Evolutionary conservation across 108 stramenopile genomes (phyloP), one percentile per base, ranked within the genome.

Genomic region (Stephanodiscus minutulus): DNA sequence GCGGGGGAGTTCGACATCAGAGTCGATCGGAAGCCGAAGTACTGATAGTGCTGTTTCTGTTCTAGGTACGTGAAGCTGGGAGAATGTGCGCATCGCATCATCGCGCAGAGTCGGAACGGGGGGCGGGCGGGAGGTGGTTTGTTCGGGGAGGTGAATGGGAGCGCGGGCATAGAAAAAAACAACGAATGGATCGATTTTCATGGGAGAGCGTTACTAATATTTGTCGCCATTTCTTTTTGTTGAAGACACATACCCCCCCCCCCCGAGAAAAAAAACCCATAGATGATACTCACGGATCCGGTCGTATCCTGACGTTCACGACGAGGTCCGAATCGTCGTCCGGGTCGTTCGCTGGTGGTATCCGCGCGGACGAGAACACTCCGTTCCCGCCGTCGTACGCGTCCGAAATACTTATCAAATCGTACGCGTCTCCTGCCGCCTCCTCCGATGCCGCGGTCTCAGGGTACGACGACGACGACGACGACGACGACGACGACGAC

Each of bases 371-470:
- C 1, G 69, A 71, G 46, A 86, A 84, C 54, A 86, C 78, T 43
- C 86, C 85, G 79, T 92, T 92, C 9, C 88, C 91, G 35, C 87
- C 84, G 69, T 92, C 91, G 68, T 85, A 90, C 7, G 85, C 43
- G 58, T 87, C 85, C 9, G 86, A 88, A 41, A 92, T 87, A 52
- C 82, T 73, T 22, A 87, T 49, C 20, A 20, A 3, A 49, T 49
- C 48, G 17, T 20, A 3, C 48, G 48, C n/a, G n/a, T n/a, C n/a
- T n/a, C n/a, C n/a, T n/a, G n/a, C n/a, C n/a, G n/a, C n/a, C n/a
- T n/a, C n/a, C n/a, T n/a, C n/a, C n/a, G n/a, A n/a, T n/a, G n/a
- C n/a, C n/a, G n/a, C n/a, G n/a, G n/a, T n/a, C n/a, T n/a, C n/a
- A n/a, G n/a, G n/a, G n/a, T n/a, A n/a, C n/a, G n/a, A n/a, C n/a